Percentiles rank a stretch among this genome's conserved stretches.
Conservation (phyloP, 139 green algal species). For the Zygnema cylindricum region DNA sequence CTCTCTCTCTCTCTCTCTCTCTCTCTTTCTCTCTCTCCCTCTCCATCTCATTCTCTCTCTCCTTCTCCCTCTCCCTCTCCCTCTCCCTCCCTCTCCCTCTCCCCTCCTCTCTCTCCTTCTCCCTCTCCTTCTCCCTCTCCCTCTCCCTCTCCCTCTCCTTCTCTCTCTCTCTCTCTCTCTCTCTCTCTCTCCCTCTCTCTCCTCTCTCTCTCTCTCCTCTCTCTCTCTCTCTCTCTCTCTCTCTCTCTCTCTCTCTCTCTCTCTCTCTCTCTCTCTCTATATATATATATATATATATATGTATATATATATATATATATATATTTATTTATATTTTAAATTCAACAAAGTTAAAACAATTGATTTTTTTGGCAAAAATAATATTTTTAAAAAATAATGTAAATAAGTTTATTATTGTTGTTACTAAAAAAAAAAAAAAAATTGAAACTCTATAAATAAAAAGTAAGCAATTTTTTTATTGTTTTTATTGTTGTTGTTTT, state of each 20-base stretch:
- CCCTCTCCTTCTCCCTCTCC: background rate
- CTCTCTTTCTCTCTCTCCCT: conserved; percentile 21
- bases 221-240: background rate
- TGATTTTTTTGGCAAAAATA: too few relatives aligned
- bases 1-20: conserved; percentile 41
- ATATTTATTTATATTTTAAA: too few relatives aligned
- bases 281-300: too few relatives aligned
- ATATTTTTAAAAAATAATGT: too few relatives aligned
- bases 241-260: background rate
- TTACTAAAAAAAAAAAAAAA: too few relatives aligned
- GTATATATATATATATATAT: too few relatives aligned
- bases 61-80: conserved; percentile 15
- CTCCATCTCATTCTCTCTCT: conserved; percentile 16
- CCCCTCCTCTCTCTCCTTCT: conserved; percentile 1
- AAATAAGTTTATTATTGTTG: too few relatives aligned
- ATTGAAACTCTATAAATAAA: too few relatives aligned
- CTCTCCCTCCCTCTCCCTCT: conserved; percentile 27
- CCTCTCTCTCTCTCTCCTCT: background rate
- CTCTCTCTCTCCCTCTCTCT: conserved; percentile 19
- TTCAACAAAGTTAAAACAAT: too few relatives aligned
- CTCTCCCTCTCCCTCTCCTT: conserved; percentile 10
- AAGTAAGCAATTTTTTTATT: too few relatives aligned
- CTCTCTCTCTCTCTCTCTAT: background rate
- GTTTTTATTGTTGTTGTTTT: too few relatives aligned
- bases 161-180: conserved; percentile 21